A percentile compares a stretch with the other conserved stretches of the same genome.
phyloP scores from a whole-genome alignment of 2,329 filamentous ascomycete genomes.

The Monilinia vaccinii-corymbosi region DNA sequence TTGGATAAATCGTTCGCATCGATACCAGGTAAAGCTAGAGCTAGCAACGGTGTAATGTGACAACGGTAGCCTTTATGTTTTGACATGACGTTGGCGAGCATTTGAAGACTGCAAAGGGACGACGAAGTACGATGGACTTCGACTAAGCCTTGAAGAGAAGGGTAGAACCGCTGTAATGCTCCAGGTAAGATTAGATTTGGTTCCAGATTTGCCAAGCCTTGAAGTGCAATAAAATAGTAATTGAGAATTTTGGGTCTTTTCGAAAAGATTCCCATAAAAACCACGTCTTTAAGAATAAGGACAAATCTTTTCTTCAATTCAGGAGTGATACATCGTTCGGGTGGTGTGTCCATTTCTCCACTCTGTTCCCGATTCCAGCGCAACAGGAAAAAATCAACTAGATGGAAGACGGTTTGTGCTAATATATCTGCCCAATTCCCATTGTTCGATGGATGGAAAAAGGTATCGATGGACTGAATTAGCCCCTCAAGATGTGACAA shows the following conservation, averaged over 20 bases:
- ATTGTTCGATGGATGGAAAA: constrained; percentile 96
- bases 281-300: constrained; percentile 77
- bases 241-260: constrained; percentile 89
- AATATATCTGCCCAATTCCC: constrained; percentile 85
- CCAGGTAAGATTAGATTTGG: constrained; percentile 87
- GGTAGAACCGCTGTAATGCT: constrained; percentile 91
- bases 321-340: constrained; percentile 68
- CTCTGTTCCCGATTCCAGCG: constrained; percentile 94
- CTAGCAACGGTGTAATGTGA: constrained; percentile 89
- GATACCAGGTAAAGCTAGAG: constrained; percentile 85
- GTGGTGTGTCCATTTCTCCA: constrained; percentile 80
- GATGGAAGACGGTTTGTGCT: constrained; percentile 82
- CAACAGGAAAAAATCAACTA: constrained; percentile 94
- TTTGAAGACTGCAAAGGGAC: constrained; percentile 82
- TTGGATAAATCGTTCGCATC: constrained; percentile 97
- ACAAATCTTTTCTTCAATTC: constrained; percentile 87
- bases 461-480: constrained; percentile 92
- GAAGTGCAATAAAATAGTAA: constrained; percentile 83
- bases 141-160: constrained; percentile 89
- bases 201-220: constrained; percentile 83
- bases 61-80: constrained; percentile 93
- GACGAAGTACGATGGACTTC: constrained; percentile 96
- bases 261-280: constrained; percentile 96
- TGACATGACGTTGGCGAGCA: constrained; percentile 84
- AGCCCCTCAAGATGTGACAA: constrained; percentile 80